Conservation (phyloP, 225 moss, liverwort and hornwort genomes). For the Sphagnum tenellum region DNA sequence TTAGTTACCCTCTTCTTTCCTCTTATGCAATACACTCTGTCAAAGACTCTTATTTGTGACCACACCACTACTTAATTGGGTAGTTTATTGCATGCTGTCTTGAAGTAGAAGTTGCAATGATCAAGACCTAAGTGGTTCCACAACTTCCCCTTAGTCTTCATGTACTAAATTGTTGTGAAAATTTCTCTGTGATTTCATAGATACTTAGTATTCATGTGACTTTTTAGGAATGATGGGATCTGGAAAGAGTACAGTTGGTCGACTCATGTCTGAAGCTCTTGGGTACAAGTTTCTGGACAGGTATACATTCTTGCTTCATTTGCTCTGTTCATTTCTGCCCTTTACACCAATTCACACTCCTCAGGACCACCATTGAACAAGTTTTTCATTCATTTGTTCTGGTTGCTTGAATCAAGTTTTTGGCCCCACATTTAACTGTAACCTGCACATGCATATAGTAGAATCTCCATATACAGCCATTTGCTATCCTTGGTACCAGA, state of each 20-base stretch:
- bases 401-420: background rate
- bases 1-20: constrained; percentile 11
- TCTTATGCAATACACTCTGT: background rate
- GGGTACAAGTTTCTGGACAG: constrained; percentile 86
- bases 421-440: background rate
- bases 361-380: too few species aligned
- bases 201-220: too few species aligned
- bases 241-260: constrained; percentile 59
- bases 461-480: background rate
- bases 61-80: constrained; percentile 5
- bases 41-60: background rate
- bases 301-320: constrained; percentile 13
- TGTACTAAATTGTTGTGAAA: background rate
- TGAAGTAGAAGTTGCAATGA: too few species aligned
- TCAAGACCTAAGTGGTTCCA: background rate
- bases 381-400: constrained; percentile 2
- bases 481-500: too few species aligned
- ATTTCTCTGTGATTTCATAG: too few species aligned
- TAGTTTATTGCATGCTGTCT: constrained; percentile 3
- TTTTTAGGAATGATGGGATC: constrained; percentile 73
- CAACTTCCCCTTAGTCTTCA: background rate
- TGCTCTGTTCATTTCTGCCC: too few species aligned
- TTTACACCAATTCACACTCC: too few species aligned
- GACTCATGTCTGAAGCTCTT: constrained; percentile 56
- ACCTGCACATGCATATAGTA: background rate